Evolutionary conservation across 768 basidiomycete species (phyloP).

Genomic region (Panus rudis): DNA sequence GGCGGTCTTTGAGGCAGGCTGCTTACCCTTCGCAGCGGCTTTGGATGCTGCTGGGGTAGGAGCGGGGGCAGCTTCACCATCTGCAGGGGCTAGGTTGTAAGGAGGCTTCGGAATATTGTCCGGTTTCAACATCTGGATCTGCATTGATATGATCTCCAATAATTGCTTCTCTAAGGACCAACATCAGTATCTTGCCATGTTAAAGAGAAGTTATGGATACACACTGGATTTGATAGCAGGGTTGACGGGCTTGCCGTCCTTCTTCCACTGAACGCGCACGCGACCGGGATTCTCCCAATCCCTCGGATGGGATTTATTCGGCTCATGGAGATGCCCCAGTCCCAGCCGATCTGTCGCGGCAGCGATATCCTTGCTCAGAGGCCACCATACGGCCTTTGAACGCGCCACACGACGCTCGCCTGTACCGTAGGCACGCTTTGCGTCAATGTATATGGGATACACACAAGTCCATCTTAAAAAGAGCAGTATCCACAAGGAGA

Average conservation of each 20-base stretch:
- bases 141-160: conserved; percentile 63
- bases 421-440: conserved; percentile 80
- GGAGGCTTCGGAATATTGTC: conserved; percentile 64
- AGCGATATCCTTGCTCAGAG: conserved; percentile 87
- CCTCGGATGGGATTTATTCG: conserved; percentile 83
- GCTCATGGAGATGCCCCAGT: conserved; percentile 79
- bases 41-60: conserved; percentile 25
- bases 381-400: conserved; percentile 86
- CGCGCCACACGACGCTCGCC: conserved; percentile 80
- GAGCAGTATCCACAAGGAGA: no score
- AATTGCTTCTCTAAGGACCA: conserved; percentile 62
- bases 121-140: conserved; percentile 68
- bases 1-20: conserved; percentile 18
- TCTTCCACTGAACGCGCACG: conserved; percentile 90
- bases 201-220: conserved; percentile 23
- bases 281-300: conserved; percentile 99
- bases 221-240: conserved; percentile 68
- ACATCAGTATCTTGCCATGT: neutral
- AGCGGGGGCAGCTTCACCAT: conserved; percentile 21
- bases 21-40: conserved; percentile 22
- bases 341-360: conserved; percentile 75
- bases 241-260: conserved; percentile 62
- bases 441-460: conserved; percentile 96
- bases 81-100: conserved; percentile 32
- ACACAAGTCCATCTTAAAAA: conserved; percentile 81